Evolutionary conservation across 2,329 filamentous ascomycete species (phyloP).

Genomic region (Hypoxylon sp.): DNA sequence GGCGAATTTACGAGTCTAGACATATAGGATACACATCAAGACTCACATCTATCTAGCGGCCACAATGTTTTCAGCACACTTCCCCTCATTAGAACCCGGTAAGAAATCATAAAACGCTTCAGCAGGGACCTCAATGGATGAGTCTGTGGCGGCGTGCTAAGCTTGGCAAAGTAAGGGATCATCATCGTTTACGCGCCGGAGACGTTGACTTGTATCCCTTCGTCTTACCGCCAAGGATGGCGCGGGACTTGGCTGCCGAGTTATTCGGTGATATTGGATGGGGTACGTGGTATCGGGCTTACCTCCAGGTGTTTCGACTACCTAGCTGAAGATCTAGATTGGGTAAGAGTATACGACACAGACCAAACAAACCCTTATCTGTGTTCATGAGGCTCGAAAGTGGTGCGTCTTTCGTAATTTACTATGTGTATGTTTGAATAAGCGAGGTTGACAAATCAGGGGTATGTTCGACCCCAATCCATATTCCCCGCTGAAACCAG

Average conservation of each 20-base stretch:
- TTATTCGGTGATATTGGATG: constrained; percentile 1
- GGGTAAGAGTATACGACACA: not conserved
- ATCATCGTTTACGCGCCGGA: constrained; percentile 14
- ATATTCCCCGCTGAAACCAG: not conserved
- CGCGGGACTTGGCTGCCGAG: constrained; percentile 6
- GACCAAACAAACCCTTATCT: not conserved
- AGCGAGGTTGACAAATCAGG: not conserved
- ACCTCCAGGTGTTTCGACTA: not conserved
- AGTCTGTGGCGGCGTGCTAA: constrained; percentile 22
- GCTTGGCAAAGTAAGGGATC: constrained; percentile 9
- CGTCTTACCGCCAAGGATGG: constrained; percentile 18
- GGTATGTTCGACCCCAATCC: not conserved
- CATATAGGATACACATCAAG: not conserved
- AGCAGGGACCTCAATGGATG: not conserved
- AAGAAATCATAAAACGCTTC: constrained; percentile 4
- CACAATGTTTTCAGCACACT: constrained; percentile 9
- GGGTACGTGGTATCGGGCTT: not conserved
- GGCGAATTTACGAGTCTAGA: not conserved
- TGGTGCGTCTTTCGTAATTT: not conserved
- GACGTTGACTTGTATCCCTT: constrained; percentile 8
- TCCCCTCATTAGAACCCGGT: constrained; percentile 12
- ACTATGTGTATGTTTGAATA: not conserved
- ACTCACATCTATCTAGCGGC: not conserved
- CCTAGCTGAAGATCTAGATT: not conserved
- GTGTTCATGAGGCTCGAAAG: not conserved